These are phyloP conservation scores for Truncatella angustata DNA, from an alignment of 2,329 filamentous ascomycete species.

Conservation along the genomic window DNA sequence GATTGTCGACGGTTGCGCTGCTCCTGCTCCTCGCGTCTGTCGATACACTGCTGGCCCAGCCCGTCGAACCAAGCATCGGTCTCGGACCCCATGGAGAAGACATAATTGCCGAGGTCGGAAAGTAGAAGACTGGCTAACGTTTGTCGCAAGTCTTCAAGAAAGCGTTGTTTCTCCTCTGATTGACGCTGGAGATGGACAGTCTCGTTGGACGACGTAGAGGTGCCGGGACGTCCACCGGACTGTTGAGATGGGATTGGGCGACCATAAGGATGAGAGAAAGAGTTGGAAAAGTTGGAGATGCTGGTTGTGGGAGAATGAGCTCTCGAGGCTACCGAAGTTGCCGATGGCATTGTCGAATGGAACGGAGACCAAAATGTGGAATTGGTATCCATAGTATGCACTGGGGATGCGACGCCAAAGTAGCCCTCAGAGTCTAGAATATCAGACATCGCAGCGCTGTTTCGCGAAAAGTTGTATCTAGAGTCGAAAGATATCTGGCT, in stretches of 20 bases:
- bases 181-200: conserved; percentile 62
- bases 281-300: conserved; percentile 54
- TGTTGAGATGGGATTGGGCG: conserved; percentile 42
- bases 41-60: conserved; percentile 64
- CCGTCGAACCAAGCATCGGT: conserved; percentile 85
- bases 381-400: conserved; percentile 70
- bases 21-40: conserved; percentile 56
- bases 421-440: conserved; percentile 69
- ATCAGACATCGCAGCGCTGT: conserved; percentile 59
- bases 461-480: conserved; percentile 57
- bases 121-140: conserved; percentile 80
- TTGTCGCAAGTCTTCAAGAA: conserved; percentile 74
- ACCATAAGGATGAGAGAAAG: conserved; percentile 44
- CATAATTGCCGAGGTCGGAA: conserved; percentile 83
- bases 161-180: conserved; percentile 71
- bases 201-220: conserved; percentile 65
- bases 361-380: conserved; percentile 91
- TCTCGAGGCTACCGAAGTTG: conserved; percentile 57
- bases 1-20: conserved; percentile 39
- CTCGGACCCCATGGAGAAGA: conserved; percentile 87
- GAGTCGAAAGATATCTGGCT: conserved; percentile 72
- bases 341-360: conserved; percentile 65
- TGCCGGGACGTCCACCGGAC: conserved; percentile 58
- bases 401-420: conserved; percentile 66
- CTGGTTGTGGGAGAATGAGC: conserved; percentile 63